phyloP scores from a whole-genome alignment of 495 filamentous ascomycete genomes.

The Neurospora sp. region DNA sequence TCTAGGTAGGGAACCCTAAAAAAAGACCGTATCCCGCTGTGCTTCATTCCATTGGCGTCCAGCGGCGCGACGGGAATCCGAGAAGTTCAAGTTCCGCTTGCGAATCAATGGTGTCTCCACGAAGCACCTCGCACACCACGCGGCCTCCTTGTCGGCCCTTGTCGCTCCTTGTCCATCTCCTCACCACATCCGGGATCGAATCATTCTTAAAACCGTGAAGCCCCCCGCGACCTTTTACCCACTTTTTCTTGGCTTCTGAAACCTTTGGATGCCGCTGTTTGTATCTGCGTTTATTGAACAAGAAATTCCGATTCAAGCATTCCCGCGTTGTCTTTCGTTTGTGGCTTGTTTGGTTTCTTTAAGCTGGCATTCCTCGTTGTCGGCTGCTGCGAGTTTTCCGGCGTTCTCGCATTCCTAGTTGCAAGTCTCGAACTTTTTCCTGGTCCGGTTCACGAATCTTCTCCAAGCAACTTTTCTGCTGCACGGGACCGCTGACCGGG shows the following conservation, averaged over 20 bases:
- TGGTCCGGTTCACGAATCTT: background rate
- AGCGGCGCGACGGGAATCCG: background rate
- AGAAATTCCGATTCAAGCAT: background rate
- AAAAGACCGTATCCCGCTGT: background rate
- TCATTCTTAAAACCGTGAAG: constrained; percentile 15
- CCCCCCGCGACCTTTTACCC: constrained; percentile 7
- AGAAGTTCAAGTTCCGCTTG: background rate
- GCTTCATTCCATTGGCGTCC: background rate
- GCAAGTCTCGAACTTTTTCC: background rate
- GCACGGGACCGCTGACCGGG: background rate
- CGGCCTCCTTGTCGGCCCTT: constrained; percentile 4
- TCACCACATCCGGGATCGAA: constrained; percentile 18
- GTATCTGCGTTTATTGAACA: background rate
- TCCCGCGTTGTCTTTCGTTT: constrained; percentile 1
- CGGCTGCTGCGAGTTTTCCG: background rate
- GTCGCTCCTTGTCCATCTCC: background rate
- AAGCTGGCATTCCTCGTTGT: background rate
- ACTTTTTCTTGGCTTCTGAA: constrained; percentile 8
- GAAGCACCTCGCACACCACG: constrained; percentile 12
- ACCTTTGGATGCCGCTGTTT: constrained; percentile 3
- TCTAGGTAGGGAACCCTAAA: background rate
- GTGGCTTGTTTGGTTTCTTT: background rate
- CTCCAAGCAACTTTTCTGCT: background rate
- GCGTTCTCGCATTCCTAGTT: background rate
- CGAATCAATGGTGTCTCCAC: constrained; percentile 2